Evolutionary conservation across 352 stramenopile species (phyloP), one percentile per base, ranked within the genome.

Genomic region (Phytophthora citricola): DNA sequence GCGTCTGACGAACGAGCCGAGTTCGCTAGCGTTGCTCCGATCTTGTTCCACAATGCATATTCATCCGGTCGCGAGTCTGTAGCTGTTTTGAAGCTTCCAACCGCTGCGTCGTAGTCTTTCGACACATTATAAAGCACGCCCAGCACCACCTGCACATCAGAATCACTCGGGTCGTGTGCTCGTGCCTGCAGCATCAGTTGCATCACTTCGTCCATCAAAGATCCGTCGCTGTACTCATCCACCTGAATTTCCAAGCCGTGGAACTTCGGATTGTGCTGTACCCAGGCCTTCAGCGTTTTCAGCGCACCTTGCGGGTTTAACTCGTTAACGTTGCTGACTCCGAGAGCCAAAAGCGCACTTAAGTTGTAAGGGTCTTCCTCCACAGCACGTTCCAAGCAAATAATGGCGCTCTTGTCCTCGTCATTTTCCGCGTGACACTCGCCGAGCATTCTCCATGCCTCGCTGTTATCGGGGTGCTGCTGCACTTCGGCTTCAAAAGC

Each of bases 11-110:
- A 98, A 54, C 87, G 85, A 67, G 94, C 97, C 29, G 91, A 94
- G 75, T 99, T 99, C 14, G 97, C 97, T 31, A 99, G 73, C 17
- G 97, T 99, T 9, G 97, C 97, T 34, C 97, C 97, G 17, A 99
- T 81, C 78, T 99, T 99, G 74, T 99, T 99, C 86, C 93, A 99
- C n/a, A 99, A 73, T 56, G 95, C 89, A 84, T 99, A 98, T 72
- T 99, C 95, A 53, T 95, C 74, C 8, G 95, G 93, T 8, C 85
- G 81, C 36, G 78, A 76, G 26, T 90, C 68, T 0, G 95, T 80
- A 5, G 97, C 96, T 53, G 73, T 71, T 49, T 85, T 87, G 65
- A 99, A 99, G 15, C 87, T 90, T 14, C 79, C 71, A 4, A 95
- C 91, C 10, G 97, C 97, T 8, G 89, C 90, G 52, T 98, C 93